Conservation (phyloP, 805 yeast species). For the Lipomyces mesembrius region DNA sequence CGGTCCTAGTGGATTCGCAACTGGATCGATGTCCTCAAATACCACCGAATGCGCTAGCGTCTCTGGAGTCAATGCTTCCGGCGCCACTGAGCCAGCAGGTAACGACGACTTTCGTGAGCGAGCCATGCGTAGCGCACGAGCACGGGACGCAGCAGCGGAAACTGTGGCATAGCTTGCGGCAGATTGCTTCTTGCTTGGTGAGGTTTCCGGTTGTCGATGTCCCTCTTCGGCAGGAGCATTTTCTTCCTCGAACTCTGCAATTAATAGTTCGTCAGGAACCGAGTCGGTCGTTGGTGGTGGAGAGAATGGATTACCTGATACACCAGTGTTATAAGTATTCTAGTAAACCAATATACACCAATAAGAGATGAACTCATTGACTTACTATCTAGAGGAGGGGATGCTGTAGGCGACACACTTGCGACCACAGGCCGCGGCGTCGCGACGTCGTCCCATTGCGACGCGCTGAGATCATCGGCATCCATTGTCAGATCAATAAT, state of each 20-base stretch:
- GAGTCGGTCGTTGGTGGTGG: slow-evolving; percentile 5
- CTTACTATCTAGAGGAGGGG: slow-evolving; percentile 16
- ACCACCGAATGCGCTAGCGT: slow-evolving; percentile 16
- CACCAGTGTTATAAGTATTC: background rate
- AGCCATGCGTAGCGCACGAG: slow-evolving; percentile 35
- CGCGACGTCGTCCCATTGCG: slow-evolving; percentile 38
- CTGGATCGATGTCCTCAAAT: slow-evolving; percentile 27
- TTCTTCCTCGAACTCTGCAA: slow-evolving; percentile 13
- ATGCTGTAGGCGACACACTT: slow-evolving; percentile 12
- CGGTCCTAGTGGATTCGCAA: slow-evolving; percentile 33
- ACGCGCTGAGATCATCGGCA: slow-evolving; percentile 31
- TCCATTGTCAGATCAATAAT: slow-evolving; percentile 16
- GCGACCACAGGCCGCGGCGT: slow-evolving; percentile 17
- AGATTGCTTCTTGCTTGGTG: background rate
- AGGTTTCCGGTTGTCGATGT: slow-evolving; percentile 6
- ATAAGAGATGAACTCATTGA: background rate
- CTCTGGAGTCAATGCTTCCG: slow-evolving; percentile 8
- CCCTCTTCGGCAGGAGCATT: slow-evolving; percentile 14
- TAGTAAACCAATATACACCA: background rate
- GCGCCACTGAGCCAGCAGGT: slow-evolving; percentile 18
- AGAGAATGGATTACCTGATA: background rate
- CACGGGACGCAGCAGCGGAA: slow-evolving; percentile 34
- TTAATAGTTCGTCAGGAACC: background rate
- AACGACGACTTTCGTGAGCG: slow-evolving; percentile 31
- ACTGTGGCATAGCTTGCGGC: slow-evolving; percentile 25